These are phyloP conservation scores for Fraxinus americana DNA, from an alignment of 257 asterid genomes.

Conservation along the genomic window DNA sequence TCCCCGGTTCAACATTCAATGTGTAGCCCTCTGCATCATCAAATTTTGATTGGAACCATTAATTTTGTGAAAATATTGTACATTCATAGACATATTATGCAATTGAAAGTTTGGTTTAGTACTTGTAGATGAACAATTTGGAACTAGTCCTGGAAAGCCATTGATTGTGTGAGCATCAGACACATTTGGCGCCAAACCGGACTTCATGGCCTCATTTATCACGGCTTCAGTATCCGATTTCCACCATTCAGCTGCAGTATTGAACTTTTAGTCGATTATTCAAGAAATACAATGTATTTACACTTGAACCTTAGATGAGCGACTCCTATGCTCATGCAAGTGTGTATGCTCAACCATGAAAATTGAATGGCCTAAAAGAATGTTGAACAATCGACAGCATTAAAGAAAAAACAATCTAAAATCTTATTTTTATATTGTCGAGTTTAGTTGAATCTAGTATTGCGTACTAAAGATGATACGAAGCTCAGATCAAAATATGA, in stretches of 20 bases:
- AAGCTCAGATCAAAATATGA: too few relatives aligned
- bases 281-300: too few relatives aligned
- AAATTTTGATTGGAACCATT: background rate
- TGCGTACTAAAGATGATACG: too few relatives aligned
- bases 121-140: slow-evolving; percentile 63
- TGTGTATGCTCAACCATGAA: too few relatives aligned
- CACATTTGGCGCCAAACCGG: slow-evolving; percentile 84
- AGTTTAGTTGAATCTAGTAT: too few relatives aligned
- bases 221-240: slow-evolving; percentile 85
- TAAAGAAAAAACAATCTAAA: too few relatives aligned
- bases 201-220: slow-evolving; percentile 64
- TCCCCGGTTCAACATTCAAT: slow-evolving; percentile 64
- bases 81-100: background rate
- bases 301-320: background rate
- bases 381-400: too few relatives aligned
- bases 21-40: slow-evolving; percentile 59
- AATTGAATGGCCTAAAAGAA: too few relatives aligned
- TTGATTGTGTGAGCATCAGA: slow-evolving; percentile 95
- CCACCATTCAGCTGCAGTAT: slow-evolving; percentile 88
- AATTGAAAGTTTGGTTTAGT: background rate
- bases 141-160: slow-evolving; percentile 67
- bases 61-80: too few relatives aligned
- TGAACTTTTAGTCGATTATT: background rate
- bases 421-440: too few relatives aligned
- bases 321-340: too few relatives aligned